These are phyloP conservation scores for Elongisporangium undulatum DNA, from an alignment of 352 stramenopile species.

Conservation along the genomic window DNA sequence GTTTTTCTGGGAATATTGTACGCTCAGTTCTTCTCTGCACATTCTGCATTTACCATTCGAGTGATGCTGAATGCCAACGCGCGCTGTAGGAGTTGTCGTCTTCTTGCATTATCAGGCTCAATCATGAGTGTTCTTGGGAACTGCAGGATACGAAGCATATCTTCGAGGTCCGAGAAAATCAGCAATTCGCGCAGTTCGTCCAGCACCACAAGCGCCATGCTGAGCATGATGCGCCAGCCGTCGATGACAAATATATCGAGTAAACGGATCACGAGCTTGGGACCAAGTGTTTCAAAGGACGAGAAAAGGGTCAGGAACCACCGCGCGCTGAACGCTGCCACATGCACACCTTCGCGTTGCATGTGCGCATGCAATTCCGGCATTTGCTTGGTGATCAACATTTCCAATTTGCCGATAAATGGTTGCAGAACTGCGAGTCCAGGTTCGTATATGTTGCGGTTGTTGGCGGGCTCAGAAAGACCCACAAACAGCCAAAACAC, in stretches of 20 bases:
- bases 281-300: constrained; percentile 72
- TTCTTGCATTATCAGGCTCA: constrained; percentile 29
- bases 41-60: constrained; percentile 29
- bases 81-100: constrained; percentile 50
- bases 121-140: constrained; percentile 48
- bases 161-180: constrained; percentile 53
- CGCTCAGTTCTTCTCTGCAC: background rate
- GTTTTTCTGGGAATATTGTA: background rate
- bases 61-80: constrained; percentile 64
- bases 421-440: constrained; percentile 62
- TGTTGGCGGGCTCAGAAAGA: constrained; percentile 66
- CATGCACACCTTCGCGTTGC: constrained; percentile 50
- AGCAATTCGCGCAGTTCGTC: constrained; percentile 60
- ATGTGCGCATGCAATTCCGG: constrained; percentile 59
- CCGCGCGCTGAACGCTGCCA: constrained; percentile 65
- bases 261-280: constrained; percentile 55
- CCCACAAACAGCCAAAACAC: constrained; percentile 84
- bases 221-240: constrained; percentile 76
- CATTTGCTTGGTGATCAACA: constrained; percentile 61
- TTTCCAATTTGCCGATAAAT: constrained; percentile 62
- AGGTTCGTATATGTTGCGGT: constrained; percentile 76
- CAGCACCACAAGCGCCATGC: constrained; percentile 71
- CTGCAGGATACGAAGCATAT: constrained; percentile 65
- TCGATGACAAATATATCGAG: constrained; percentile 82
- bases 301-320: constrained; percentile 88